Base-by-base conservation (phyloP, 2,329 filamentous ascomycete species). In the Proliferodiscus dingleyae region DNA sequence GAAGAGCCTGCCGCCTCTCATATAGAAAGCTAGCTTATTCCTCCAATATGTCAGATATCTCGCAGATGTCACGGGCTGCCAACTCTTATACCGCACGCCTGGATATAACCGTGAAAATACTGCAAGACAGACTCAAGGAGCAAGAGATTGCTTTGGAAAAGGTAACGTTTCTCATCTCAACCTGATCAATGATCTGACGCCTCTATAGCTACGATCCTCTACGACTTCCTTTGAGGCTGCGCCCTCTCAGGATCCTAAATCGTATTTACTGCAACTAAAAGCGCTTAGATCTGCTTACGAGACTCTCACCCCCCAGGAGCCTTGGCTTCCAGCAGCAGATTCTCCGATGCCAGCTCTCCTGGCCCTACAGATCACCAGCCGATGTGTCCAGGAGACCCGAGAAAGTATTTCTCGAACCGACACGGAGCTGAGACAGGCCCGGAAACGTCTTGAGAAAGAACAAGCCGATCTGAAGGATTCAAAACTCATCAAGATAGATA, bases 311-410 rank as follows among this genome's bases (percentile, higher is more conserved):
- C 68, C 75, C 34, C 72, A 75, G 11, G 74, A 81, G 41, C 82
- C 84, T 7, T 80, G 80, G 55, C 68, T 91, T 18, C 87, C 87
- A 2, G 71, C 74, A 19, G 69, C 78, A 8, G 78, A 75, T 40
- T 91, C 87, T 16, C 72, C 83, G 5, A 66, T 93, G 5, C 85
- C 87, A 3, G 79, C 82, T 5, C 70, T 94, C 4, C 63, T 93
- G 32, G 86, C 87, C 5, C 66, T 89, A 43, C 80, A 84, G 41
- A 80, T 77, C 56, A 81, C 83, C 2, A 75, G 83, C 47, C 72
- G 76, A 46, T 81, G 80, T 13, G 76, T 86, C 39, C 65, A 73
- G 48, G 81, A 87, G 54, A 84, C 81, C 15, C 80, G 78, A 53
- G 67, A 70, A 16, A 81, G 81, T 43, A 71, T 87, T 10, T 61